phyloP scores from a whole-genome alignment of 768 basidiomycete genomes.

The Pholiota conissans region DNA sequence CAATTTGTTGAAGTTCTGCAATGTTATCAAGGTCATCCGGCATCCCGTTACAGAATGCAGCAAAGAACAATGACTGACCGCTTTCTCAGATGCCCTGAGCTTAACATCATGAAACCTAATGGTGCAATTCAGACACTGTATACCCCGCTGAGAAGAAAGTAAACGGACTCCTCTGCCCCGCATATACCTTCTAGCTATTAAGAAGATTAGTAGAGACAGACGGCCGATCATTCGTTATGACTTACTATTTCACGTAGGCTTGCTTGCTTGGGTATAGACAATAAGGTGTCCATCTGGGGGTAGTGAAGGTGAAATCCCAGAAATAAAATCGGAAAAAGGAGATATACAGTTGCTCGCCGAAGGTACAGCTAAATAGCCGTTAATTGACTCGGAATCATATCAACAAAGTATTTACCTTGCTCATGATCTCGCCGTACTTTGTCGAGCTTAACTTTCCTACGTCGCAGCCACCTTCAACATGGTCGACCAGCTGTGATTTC shows the following conservation, averaged over 20 bases:
- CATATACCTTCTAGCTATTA: constrained; percentile 65
- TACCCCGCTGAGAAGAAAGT: neutral
- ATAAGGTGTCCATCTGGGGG: constrained; percentile 72
- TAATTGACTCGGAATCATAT: neutral
- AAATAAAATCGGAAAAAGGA: too few relatives aligned
- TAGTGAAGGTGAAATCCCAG: too few relatives aligned
- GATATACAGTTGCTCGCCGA: constrained; percentile 67
- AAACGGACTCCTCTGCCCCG: constrained; percentile 60
- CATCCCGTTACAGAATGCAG: too few relatives aligned
- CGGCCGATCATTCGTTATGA: constrained; percentile 5
- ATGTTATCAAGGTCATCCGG: neutral
- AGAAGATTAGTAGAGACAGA: neutral
- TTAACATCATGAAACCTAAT: constrained; percentile 66
- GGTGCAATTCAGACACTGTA: neutral
- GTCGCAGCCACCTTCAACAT: constrained; percentile 29
- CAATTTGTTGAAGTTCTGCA: constrained; percentile 63
- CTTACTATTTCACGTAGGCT: constrained; percentile 70
- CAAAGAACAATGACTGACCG: constrained; percentile 35
- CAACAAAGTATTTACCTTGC: constrained; percentile 52
- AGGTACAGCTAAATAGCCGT: constrained; percentile 64
- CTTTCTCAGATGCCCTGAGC: constrained; percentile 75
- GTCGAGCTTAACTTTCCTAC: constrained; percentile 56
- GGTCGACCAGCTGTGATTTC: constrained; percentile 58
- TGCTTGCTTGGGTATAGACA: constrained; percentile 55
- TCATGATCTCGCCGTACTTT: constrained; percentile 85